phyloP scores from a whole-genome alignment of 805 yeast species.

The Ogataea saltuana region DNA sequence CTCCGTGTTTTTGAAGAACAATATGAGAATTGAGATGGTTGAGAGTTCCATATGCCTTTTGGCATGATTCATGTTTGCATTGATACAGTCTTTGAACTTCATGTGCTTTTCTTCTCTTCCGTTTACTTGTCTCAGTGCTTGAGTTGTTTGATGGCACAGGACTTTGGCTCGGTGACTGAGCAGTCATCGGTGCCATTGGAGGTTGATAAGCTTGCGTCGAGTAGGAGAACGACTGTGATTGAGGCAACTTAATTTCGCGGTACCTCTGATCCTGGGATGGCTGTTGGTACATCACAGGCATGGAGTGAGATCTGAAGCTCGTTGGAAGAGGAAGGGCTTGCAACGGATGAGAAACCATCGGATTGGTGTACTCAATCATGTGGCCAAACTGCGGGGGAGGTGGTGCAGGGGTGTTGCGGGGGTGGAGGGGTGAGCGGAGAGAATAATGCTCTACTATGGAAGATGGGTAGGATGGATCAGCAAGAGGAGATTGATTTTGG shows the following conservation, averaged over 20 bases:
- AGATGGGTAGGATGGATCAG: constrained; percentile 8
- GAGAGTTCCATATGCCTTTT: constrained; percentile 59
- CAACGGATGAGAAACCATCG: constrained; percentile 5
- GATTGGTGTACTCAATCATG: constrained; percentile 4
- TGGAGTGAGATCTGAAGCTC: constrained; percentile 13
- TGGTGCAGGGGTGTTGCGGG: constrained; percentile 8
- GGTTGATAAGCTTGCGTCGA: constrained; percentile 7
- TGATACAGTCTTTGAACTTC: constrained; percentile 57
- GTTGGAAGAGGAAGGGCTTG: constrained; percentile 12
- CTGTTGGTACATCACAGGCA: constrained; percentile 12
- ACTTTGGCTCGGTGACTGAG: constrained; percentile 4
- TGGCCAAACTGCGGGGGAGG: constrained; percentile 11
- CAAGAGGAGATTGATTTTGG: constrained; percentile 5
- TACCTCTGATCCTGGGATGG: constrained; percentile 3
- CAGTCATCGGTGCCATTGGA: not conserved
- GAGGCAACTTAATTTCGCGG: constrained; percentile 3
- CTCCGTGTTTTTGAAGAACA: constrained; percentile 53
- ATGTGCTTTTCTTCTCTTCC: constrained; percentile 54
- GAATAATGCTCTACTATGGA: constrained; percentile 8
- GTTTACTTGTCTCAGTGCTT: constrained; percentile 30
- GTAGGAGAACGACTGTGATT: constrained; percentile 10
- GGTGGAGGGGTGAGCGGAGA: constrained; percentile 11
- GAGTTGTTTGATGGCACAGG: constrained; percentile 6
- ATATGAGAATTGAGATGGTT: constrained; percentile 62
- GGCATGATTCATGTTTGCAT: constrained; percentile 49